Evolutionary conservation across 768 basidiomycete species (phyloP), one percentile per base, ranked within the genome.

Genomic region (Leccinum variicolor): DNA sequence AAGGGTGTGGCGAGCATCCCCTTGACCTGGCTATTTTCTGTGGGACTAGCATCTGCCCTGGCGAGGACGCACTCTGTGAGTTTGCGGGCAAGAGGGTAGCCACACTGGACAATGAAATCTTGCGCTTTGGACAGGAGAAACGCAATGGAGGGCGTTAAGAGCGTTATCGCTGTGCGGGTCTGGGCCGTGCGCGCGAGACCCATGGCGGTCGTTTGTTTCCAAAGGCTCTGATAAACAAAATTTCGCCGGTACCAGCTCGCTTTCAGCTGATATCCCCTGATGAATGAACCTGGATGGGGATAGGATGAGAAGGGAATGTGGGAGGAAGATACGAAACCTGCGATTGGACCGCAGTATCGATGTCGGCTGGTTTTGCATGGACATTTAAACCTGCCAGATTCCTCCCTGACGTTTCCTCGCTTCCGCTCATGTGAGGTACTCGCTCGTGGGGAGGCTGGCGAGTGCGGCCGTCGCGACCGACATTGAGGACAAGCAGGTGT

Each of bases 401-500:
- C 39, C 39, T 14, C 5, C 14, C 6, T 41, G 17, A 17, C 17
- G 15, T 48, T 28, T 28, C 26, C 11, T 19, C 28, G n/a, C 48
- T n/a, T 29, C n/a, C 28, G 19, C 28, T 14, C 28, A 67, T 68
- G 66, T 45, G 67, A 92, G 90, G 70, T 92, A 92, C 63, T 93
- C 92, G 62, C 82, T 81, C 0, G 90, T 92, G 0, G 91, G 91
- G 7, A 92, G 72, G 15, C 88, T 90, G 54, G 93, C 79, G 4
- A 90, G 84, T 0, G 91, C 91, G 1, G 87, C 92, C 91, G 51
- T 90, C 87, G 25, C 78, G 75, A 8, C 90, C 90, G 81, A 91
- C 92, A 64, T 92, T 78, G 3, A 86, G 89, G 23, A 93, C 80
- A 17, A 94, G 84, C 0, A 94, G 76, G 90, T 85, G 64, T 93